Conservation (phyloP, 106 monocot species). For the Phalaenopsis aphrodite region DNA sequence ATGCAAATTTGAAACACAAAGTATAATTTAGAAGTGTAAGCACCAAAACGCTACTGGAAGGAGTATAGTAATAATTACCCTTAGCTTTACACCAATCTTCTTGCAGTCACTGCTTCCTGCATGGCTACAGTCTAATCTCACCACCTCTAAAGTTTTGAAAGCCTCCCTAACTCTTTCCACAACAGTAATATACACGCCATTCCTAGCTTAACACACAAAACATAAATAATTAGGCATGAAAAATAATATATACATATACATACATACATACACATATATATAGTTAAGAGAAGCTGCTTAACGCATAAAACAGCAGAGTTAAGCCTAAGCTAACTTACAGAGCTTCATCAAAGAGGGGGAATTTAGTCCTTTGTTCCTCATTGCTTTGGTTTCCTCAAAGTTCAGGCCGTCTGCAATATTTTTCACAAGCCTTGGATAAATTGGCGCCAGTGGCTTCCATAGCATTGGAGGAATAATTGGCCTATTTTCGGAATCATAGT, state of each 20-base stretch:
- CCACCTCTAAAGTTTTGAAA: conserved; percentile 63
- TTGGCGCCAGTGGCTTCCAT: conserved; percentile 79
- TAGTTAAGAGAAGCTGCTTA: background rate
- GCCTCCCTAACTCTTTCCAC: conserved; percentile 58
- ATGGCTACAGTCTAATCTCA: conserved; percentile 64
- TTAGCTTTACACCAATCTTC: conserved; percentile 87
- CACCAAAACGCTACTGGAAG: background rate
- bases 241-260: background rate
- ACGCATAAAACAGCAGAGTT: background rate
- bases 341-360: conserved; percentile 69
- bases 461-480: conserved; percentile 71
- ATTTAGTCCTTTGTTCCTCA: conserved; percentile 70
- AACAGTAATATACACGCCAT: conserved; percentile 84
- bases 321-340: conserved; percentile 29
- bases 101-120: conserved; percentile 68
- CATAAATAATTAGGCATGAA: background rate
- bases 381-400: conserved; percentile 77
- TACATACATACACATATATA: no score
- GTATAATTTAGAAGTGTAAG: background rate
- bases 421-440: conserved; percentile 75
- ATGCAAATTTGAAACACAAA: background rate
- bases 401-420: conserved; percentile 63
- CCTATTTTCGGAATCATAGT: conserved; percentile 63
- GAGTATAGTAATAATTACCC: conserved; percentile 30
- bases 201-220: conserved; percentile 53